Evolutionary conservation across 495 filamentous ascomycete genomes (phyloP).

Genomic region (Penicillium paradoxum): DNA sequence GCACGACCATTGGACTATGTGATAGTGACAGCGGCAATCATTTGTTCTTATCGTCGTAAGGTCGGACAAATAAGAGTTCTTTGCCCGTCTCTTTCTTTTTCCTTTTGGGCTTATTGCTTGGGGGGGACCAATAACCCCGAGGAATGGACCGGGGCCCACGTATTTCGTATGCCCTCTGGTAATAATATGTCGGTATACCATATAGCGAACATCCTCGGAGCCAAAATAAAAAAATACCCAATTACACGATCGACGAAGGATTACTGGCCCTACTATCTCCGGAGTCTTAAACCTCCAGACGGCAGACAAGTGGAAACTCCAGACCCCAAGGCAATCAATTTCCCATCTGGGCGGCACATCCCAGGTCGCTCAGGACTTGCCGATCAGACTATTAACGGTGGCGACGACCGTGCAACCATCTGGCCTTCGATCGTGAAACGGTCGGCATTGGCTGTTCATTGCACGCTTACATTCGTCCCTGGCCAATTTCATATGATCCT

Average conservation of each 20-base stretch:
- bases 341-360: constrained; percentile 6
- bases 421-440: constrained; percentile 21
- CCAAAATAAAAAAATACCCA: too few relatives aligned
- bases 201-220: too few relatives aligned
- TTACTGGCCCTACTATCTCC: neutral
- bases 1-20: constrained; percentile 18
- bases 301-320: constrained; percentile 1
- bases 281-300: neutral
- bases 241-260: neutral
- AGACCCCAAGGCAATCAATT: constrained; percentile 20
- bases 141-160: neutral
- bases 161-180: neutral
- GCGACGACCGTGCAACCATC: constrained; percentile 18
- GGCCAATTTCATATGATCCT: constrained; percentile 25
- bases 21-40: constrained; percentile 30
- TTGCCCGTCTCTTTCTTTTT: neutral
- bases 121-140: neutral
- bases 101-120: too few relatives aligned
- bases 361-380: constrained; percentile 17
- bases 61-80: constrained; percentile 11
- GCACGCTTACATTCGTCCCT: neutral
- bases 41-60: constrained; percentile 22
- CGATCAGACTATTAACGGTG: constrained; percentile 26
- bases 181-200: neutral
- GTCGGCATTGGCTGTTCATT: constrained; percentile 19